A percentile compares a stretch with the other conserved stretches of the same genome.
phyloP scores from a whole-genome alignment of 164 flowering plant genomes.

The Taxillus chinensis region DNA sequence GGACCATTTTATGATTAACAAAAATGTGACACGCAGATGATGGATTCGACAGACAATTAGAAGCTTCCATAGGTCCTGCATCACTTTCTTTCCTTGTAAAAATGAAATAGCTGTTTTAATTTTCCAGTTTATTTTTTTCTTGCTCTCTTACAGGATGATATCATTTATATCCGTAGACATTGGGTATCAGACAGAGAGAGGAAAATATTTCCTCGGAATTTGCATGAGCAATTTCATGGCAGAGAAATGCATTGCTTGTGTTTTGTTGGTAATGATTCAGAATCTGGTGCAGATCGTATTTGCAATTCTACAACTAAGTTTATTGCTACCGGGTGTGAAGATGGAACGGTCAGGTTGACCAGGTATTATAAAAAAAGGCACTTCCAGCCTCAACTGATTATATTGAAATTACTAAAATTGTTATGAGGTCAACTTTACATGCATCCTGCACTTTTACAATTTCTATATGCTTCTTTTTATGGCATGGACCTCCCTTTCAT shows the following conservation, averaged over 20 bases:
- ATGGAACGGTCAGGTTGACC: constrained; percentile 91
- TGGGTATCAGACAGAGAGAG: constrained; percentile 31
- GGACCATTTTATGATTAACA: too few relatives aligned
- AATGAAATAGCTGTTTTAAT: too few relatives aligned
- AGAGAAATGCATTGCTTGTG: constrained; percentile 86
- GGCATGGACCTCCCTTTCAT: not conserved
- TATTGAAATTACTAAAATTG: too few relatives aligned
- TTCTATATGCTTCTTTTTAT: not conserved
- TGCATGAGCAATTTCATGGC: constrained; percentile 89
- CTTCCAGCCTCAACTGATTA: too few relatives aligned
- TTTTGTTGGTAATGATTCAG: constrained; percentile 35
- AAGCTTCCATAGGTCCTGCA: too few relatives aligned
- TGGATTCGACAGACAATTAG: too few relatives aligned
- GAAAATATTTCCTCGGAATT: constrained; percentile 44
- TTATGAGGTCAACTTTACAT: too few relatives aligned
- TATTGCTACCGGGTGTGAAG: constrained; percentile 96
- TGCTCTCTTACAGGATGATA: constrained; percentile 48
- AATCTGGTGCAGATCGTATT: not conserved
- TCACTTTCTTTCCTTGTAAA: too few relatives aligned
- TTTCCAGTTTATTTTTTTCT: too few relatives aligned
- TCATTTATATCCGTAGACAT: constrained; percentile 53
- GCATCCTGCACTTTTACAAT: not conserved
- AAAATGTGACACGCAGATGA: too few relatives aligned
- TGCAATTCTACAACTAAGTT: constrained; percentile 29
- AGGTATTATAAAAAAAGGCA: constrained; percentile 32